Conservation (phyloP, 257 asterid genomes). For the Jacaranda mimosifolia region DNA sequence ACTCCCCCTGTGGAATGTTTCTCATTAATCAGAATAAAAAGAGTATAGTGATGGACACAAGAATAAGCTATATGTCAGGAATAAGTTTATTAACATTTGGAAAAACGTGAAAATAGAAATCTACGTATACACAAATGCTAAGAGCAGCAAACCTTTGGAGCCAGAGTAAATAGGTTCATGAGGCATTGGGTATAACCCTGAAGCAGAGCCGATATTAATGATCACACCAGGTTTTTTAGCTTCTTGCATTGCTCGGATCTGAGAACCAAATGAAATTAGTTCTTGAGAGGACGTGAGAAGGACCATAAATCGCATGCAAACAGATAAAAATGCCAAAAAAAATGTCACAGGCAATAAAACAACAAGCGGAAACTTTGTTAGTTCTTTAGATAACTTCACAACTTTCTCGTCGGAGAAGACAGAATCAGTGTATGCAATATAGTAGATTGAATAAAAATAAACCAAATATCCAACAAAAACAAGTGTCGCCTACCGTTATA, state of each 20-base stretch:
- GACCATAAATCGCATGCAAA: slow-evolving; percentile 12
- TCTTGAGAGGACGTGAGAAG: neutral
- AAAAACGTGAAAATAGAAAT: too few relatives aligned
- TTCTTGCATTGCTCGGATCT: slow-evolving; percentile 80
- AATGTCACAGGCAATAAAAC: neutral
- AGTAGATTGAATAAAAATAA: neutral
- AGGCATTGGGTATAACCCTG: slow-evolving; percentile 92
- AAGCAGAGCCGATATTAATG: slow-evolving; percentile 83
- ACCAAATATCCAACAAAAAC: neutral
- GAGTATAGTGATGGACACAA: slow-evolving; percentile 18
- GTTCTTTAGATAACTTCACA: neutral
- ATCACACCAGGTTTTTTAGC: slow-evolving; percentile 82
- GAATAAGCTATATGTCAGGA: slow-evolving; percentile 3
- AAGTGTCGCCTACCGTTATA: neutral
- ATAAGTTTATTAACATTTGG: slow-evolving; percentile 8
- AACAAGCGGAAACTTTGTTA: neutral
- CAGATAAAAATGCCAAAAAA: neutral
- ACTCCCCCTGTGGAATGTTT: slow-evolving; percentile 71
- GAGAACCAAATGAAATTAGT: slow-evolving; percentile 40
- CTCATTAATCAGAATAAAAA: slow-evolving; percentile 36
- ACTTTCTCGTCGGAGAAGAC: neutral
- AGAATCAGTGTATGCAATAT: neutral
- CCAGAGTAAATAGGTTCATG: slow-evolving; percentile 86
- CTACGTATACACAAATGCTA: neutral
- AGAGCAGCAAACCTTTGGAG: slow-evolving; percentile 73